Percentiles rank a stretch among this genome's conserved stretches.
These are phyloP conservation scores for Erythrophleum fordii DNA, from an alignment of 306 rosid genomes.

Conservation along the genomic window DNA sequence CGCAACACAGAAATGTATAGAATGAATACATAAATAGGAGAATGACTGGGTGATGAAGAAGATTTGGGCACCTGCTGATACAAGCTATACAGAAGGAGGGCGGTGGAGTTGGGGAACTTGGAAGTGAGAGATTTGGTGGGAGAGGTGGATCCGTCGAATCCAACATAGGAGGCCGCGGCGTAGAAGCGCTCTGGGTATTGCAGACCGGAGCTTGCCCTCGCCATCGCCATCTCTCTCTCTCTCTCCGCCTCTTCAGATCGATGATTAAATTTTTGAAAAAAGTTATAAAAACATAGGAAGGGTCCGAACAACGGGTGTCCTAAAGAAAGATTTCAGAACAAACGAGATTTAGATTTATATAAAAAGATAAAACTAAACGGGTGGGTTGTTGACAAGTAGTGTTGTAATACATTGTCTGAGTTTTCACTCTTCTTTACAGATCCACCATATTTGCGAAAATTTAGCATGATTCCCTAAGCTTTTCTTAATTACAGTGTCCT, in stretches of 20 bases:
- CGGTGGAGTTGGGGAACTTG: constrained; percentile 74
- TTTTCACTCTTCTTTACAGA: constrained; percentile 4
- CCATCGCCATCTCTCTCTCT: constrained; percentile 53
- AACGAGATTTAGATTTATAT: neutral
- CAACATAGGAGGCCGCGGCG: constrained; percentile 87
- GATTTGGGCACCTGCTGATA: constrained; percentile 70
- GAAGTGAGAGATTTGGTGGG: constrained; percentile 76
- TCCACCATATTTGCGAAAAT: constrained; percentile 7
- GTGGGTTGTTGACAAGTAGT: neutral
- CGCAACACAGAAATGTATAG: neutral
- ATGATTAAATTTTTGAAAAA: neutral
- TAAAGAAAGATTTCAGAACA: neutral
- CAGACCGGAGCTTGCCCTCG: constrained; percentile 82
- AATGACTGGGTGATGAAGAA: neutral
- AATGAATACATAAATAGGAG: neutral
- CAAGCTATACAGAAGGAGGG: constrained; percentile 80
- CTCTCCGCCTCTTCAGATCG: constrained; percentile 13
- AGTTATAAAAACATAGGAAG: neutral
- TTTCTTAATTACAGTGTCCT: neutral
- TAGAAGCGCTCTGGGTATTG: constrained; percentile 94
- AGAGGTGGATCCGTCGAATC: constrained; percentile 86
- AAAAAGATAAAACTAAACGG: neutral
- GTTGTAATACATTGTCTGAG: neutral
- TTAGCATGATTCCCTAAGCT: neutral
- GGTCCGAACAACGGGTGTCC: neutral